Evolutionary conservation across 75 land plant genomes (phyloP), one percentile per base, ranked within the genome.

Genomic region (Isoetes taiwanensis): DNA sequence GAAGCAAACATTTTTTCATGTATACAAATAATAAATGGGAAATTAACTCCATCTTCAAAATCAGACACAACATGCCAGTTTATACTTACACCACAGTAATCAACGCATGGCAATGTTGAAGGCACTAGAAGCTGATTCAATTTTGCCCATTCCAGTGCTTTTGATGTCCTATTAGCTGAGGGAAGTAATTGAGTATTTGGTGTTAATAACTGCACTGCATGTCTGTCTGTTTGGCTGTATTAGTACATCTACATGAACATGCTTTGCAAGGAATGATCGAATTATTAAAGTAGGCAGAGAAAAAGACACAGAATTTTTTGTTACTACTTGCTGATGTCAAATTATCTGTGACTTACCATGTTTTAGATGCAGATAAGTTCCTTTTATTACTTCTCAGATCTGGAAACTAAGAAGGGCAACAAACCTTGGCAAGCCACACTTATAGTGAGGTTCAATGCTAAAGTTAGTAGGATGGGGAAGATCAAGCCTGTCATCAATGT

Each of bases 321-420:
- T 78, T 58, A 0, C 42, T 52, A 32, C 35, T 38, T 1, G 9
- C 14, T 32, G n/a, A n/a, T n/a, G n/a, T n/a, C n/a, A n/a, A n/a
- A n/a, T 87, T 91, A 72, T 94, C 86, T 28, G 68, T 74, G 0
- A 86, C 70, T 48, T 87, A 83, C 97, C 97, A 91, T 41, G 77
- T 78, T 0, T 79, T 77, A 21, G 86, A 35, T 11, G 95, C 85
- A 27, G 59, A 24, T 56, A 48, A 54, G 8, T 28, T 30, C 31
- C 84, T 33, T 28, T 34, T 57, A 24, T 79, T 69, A 12, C 86
- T 78, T 42, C 60, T 66, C 1, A 84, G 74, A 69, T 91, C 94
- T 0, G 88, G 80, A 58, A 74, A 80, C 58, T 68, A 68, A 5
- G 73, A 54, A 85, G 88, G 4, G 62, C 72, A 1, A 91, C 75